phyloP scores from a whole-genome alignment of 1,284 basidiomycete species.

The Ceratobasidium sp. region DNA sequence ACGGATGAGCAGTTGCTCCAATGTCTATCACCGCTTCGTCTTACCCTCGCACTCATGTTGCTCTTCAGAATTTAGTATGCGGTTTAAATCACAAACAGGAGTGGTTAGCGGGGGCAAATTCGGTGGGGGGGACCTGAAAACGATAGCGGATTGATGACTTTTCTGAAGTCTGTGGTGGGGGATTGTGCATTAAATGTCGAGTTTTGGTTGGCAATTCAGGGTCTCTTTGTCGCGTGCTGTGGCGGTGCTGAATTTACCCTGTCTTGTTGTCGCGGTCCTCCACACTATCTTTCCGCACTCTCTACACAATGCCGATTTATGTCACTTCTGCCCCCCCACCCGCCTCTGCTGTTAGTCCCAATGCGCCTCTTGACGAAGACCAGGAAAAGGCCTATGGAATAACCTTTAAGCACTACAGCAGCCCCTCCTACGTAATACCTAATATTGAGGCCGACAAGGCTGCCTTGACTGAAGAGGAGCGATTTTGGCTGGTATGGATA shows the following conservation, averaged over 20 bases:
- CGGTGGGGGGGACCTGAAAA: too few species aligned
- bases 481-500: constrained; percentile 74
- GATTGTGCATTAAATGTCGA: too few species aligned
- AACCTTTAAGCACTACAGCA: constrained; percentile 69
- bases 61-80: too few species aligned
- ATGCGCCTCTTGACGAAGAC: constrained; percentile 57
- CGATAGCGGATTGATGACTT: too few species aligned
- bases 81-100: not conserved
- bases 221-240: not conserved
- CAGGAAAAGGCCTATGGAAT: constrained; percentile 65
- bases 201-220: not conserved
- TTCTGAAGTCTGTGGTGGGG: too few species aligned
- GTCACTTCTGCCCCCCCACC: constrained; percentile 39
- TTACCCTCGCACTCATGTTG: too few species aligned
- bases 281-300: not conserved
- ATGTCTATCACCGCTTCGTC: too few species aligned
- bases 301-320: constrained; percentile 21
- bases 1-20: too few species aligned
- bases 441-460: constrained; percentile 59
- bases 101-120: too few species aligned
- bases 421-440: constrained; percentile 65
- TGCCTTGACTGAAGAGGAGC: constrained; percentile 69
- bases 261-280: not conserved
- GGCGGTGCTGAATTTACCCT: not conserved
- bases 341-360: constrained; percentile 19